phyloP scores from a whole-genome alignment of 2,329 filamentous ascomycete species.

The Hypoxylon sp. region DNA sequence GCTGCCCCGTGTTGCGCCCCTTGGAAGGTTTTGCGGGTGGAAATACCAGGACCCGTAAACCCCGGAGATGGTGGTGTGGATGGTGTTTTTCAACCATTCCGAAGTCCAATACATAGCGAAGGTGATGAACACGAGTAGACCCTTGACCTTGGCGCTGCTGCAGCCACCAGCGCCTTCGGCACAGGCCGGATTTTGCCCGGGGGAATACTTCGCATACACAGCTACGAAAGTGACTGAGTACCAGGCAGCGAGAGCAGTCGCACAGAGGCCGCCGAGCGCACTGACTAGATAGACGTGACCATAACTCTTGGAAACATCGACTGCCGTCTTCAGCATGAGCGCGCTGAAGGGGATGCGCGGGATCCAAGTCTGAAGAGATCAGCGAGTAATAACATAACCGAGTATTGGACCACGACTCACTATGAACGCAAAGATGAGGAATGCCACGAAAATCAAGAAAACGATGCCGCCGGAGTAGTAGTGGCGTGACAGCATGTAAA shows the following conservation, averaged over 20 bases:
- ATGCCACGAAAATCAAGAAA: conserved; percentile 85
- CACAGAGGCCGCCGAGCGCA: conserved; percentile 83
- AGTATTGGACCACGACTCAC: conserved; percentile 34
- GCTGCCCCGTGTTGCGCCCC: conserved; percentile 85
- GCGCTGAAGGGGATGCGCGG: conserved; percentile 91
- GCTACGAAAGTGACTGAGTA: conserved; percentile 88
- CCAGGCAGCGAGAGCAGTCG: conserved; percentile 84
- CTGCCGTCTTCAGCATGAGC: conserved; percentile 87
- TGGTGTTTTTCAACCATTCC: conserved; percentile 93
- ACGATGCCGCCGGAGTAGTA: conserved; percentile 91
- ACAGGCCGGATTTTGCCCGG: conserved; percentile 69
- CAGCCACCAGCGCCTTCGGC: conserved; percentile 73
- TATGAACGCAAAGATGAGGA: conserved; percentile 86
- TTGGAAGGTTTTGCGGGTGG: conserved; percentile 77
- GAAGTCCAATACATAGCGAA: conserved; percentile 96
- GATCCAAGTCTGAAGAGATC: conserved; percentile 76
- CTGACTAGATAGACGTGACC: conserved; percentile 91
- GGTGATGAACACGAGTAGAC: conserved; percentile 86
- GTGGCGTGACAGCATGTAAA: conserved; percentile 83
- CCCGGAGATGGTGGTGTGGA: conserved; percentile 88
- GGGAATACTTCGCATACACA: conserved; percentile 87
- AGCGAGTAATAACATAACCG: conserved; percentile 1
- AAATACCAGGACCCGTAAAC: conserved; percentile 97
- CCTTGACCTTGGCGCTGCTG: conserved; percentile 83
- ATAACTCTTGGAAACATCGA: conserved; percentile 86